Percentiles rank a stretch among this genome's conserved stretches.
These are phyloP conservation scores for Euphorbia pulcherrima DNA, from an alignment of 345 rosid genomes.

Conservation along the genomic window DNA sequence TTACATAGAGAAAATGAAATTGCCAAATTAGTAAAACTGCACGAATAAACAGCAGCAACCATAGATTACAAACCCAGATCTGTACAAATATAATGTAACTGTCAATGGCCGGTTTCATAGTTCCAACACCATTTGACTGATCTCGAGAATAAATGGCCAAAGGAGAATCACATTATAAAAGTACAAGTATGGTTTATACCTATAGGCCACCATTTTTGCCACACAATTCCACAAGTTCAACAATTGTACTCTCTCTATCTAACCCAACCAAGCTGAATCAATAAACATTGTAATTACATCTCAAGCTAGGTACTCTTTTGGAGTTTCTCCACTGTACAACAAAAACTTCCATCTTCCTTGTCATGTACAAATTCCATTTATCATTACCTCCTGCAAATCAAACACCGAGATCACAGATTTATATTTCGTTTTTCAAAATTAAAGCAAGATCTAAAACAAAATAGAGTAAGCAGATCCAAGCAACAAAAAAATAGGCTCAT, in stretches of 20 bases:
- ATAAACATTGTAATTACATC: background rate
- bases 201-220: background rate
- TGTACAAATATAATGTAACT: background rate
- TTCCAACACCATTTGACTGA: background rate
- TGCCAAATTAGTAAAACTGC: background rate
- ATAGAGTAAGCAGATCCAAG: too few species aligned
- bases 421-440: too few species aligned
- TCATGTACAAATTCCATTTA: too few species aligned
- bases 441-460: too few species aligned
- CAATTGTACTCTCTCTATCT: background rate
- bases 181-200: background rate
- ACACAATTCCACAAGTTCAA: background rate
- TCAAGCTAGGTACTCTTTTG: too few species aligned
- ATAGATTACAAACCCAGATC: background rate
- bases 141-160: background rate
- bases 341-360: too few species aligned
- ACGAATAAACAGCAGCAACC: background rate
- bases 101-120: background rate
- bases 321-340: too few species aligned
- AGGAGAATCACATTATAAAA: background rate
- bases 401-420: too few species aligned
- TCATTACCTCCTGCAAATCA: too few species aligned
- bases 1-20: background rate
- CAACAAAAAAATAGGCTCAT: too few species aligned
- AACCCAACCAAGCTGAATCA: background rate